A percentile compares a stretch with the other conserved stretches of the same genome.
These are phyloP conservation scores for Beauveria varroae DNA, from an alignment of 2,329 filamentous ascomycete genomes.

Conservation along the genomic window DNA sequence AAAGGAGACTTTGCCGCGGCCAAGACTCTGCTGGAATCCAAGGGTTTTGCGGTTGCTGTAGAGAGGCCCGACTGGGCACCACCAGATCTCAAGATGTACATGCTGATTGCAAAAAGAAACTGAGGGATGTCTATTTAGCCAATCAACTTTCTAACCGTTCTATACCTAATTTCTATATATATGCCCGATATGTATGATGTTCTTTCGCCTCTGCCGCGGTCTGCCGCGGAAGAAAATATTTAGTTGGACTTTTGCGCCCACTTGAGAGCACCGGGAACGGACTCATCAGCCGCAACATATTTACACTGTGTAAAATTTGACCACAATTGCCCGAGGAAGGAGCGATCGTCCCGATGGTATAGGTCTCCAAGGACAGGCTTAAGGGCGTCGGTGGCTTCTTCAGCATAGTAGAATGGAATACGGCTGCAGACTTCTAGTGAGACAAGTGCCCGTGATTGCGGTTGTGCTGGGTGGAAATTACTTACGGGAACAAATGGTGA, in stretches of 20 bases:
- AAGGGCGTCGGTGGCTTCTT: slow-evolving; percentile 51
- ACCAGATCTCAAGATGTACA: slow-evolving; percentile 3
- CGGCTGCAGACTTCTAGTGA: slow-evolving; percentile 20
- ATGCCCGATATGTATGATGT: no score
- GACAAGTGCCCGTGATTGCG: background rate
- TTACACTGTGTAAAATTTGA: slow-evolving; percentile 38
- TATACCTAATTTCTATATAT: background rate
- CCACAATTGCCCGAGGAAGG: slow-evolving; percentile 39
- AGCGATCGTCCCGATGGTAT: slow-evolving; percentile 39
- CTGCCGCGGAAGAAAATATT: no score
- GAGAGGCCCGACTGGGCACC: slow-evolving; percentile 11
- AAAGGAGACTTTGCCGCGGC: slow-evolving; percentile 8
- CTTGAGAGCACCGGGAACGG: slow-evolving; percentile 14
- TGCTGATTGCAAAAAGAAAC: slow-evolving; percentile 4
- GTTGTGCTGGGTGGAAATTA: background rate
- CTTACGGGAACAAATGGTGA: slow-evolving; percentile 53
- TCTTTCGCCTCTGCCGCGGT: no score
- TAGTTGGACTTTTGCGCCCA: slow-evolving; percentile 12
- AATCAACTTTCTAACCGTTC: background rate
- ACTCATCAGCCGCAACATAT: slow-evolving; percentile 35
- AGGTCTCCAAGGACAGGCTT: slow-evolving; percentile 46
- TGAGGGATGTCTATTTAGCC: background rate
- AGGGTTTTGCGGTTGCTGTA: slow-evolving; percentile 15
- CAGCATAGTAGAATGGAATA: slow-evolving; percentile 54
- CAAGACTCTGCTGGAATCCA: slow-evolving; percentile 15